Conservation (phyloP, 108 stramenopile species). For the Cylindrotheca fusiformis region DNA sequence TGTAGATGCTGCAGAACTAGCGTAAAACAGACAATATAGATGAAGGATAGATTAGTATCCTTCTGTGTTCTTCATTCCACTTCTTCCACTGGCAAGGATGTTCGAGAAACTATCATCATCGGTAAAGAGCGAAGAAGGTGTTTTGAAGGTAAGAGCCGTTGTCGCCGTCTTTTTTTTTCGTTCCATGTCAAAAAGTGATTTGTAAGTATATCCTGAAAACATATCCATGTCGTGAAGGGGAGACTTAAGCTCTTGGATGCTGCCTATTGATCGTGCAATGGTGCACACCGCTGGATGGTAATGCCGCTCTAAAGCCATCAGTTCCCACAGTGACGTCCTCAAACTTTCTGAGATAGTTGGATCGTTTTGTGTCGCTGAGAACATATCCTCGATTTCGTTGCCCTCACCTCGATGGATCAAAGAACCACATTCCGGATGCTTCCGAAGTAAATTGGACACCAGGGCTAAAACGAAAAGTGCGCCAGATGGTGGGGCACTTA, state of each 20-base stretch:
- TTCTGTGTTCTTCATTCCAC: neutral
- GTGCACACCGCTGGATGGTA: constrained; percentile 85
- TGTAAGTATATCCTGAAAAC: constrained; percentile 78
- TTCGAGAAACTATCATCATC: constrained; percentile 64
- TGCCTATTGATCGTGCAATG: constrained; percentile 73
- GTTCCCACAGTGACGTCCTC: constrained; percentile 91
- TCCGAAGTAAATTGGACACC: constrained; percentile 83
- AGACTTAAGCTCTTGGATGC: constrained; percentile 51
- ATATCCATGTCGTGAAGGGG: constrained; percentile 77
- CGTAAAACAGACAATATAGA: neutral
- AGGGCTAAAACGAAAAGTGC: constrained; percentile 88
- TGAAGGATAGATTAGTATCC: no score
- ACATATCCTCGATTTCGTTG: constrained; percentile 55
- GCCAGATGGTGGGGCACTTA: constrained; percentile 81
- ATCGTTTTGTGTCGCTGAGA: constrained; percentile 64
- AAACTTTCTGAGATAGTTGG: constrained; percentile 66
- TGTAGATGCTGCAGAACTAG: no score
- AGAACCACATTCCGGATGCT: constrained; percentile 87
- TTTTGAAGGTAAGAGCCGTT: constrained; percentile 64
- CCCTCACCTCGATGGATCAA: constrained; percentile 77
- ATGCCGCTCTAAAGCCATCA: constrained; percentile 82
- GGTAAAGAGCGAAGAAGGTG: constrained; percentile 59
- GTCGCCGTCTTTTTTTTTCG: constrained; percentile 38
- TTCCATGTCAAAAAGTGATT: constrained; percentile 84
- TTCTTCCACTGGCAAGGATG: constrained; percentile 11